Percentiles rank a stretch among this genome's conserved stretches.
Conservation (phyloP, 176 grass and related monocot genomes). For the Oryza nivara region DNA sequence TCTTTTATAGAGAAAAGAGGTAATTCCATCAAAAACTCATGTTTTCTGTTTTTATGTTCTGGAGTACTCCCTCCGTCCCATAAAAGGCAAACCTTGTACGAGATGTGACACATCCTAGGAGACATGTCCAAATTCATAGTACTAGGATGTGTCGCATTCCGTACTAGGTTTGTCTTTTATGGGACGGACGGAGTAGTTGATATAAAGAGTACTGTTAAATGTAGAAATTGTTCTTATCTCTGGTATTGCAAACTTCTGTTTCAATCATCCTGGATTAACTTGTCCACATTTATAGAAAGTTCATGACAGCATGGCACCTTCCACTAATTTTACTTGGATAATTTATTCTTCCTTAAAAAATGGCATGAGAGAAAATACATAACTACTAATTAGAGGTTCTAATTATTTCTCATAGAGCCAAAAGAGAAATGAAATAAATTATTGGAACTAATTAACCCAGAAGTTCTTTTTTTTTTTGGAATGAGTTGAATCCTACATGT, state of each 20-base stretch:
- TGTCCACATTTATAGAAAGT: slow-evolving; percentile 1
- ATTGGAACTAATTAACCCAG: slow-evolving; percentile 6
- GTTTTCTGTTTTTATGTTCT: slow-evolving; percentile 11
- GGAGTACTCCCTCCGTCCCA: too few relatives aligned
- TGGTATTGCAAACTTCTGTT: not conserved
- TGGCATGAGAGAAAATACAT: not conserved
- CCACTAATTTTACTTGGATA: not conserved
- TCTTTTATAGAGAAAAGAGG: slow-evolving; percentile 92
- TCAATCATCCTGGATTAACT: slow-evolving; percentile 26
- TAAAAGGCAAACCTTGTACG: too few relatives aligned
- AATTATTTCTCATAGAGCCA: slow-evolving; percentile 21
- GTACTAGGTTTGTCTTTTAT: too few relatives aligned
- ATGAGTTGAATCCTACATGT: slow-evolving; percentile 1
- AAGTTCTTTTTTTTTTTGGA: slow-evolving; percentile 27
- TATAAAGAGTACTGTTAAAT: slow-evolving; percentile 7
- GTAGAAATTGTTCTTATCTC: slow-evolving; percentile 20
- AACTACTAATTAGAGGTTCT: slow-evolving; percentile 16
- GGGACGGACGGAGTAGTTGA: not conserved
- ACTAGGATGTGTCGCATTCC: too few relatives aligned
- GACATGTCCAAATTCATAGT: too few relatives aligned
- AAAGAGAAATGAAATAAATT: slow-evolving; percentile 20
- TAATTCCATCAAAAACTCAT: slow-evolving; percentile 43
- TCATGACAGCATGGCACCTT: not conserved
- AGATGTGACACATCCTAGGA: too few relatives aligned
- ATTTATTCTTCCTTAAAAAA: not conserved